These are phyloP conservation scores for Tothia fuscella DNA, from an alignment of 2,329 filamentous ascomycete species.

Conservation along the genomic window DNA sequence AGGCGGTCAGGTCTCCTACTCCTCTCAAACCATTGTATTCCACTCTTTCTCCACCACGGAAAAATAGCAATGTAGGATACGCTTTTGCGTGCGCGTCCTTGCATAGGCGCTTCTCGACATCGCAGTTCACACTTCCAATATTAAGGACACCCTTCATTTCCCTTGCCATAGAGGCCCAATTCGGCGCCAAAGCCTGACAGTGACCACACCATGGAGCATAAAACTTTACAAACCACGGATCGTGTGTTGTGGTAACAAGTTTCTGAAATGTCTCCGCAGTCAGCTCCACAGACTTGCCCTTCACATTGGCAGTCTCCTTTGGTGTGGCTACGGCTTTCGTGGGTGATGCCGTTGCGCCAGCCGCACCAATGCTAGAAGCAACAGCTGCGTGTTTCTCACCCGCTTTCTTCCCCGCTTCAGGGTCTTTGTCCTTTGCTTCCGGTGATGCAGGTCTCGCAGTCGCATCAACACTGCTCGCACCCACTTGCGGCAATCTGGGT, in stretches of 20 bases:
- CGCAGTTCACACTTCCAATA: conserved; percentile 92
- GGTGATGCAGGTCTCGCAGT: conserved; percentile 24
- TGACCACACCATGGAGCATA: conserved; percentile 96
- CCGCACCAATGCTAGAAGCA: conserved; percentile 16
- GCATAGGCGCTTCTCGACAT: conserved; percentile 74
- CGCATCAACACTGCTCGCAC: conserved; percentile 42
- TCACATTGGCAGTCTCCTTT: conserved; percentile 54
- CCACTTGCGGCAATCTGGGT: conserved; percentile 58
- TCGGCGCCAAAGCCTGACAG: conserved; percentile 84
- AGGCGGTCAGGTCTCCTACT: conserved; percentile 77
- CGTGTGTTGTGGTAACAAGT: conserved; percentile 71
- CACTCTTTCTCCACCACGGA: conserved; percentile 79
- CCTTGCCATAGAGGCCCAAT: conserved; percentile 79
- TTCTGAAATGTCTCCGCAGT: conserved; percentile 78
- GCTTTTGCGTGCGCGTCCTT: conserved; percentile 71
- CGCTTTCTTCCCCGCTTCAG: conserved; percentile 20
- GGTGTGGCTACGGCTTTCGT: conserved; percentile 34
- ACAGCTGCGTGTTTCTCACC: conserved; percentile 18
- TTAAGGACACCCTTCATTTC: conserved; percentile 86
- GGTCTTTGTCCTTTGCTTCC: conserved; percentile 25
- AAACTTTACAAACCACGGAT: conserved; percentile 98
- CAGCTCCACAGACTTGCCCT: conserved; percentile 63
- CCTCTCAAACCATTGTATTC: conserved; percentile 90
- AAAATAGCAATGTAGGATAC: conserved; percentile 86
- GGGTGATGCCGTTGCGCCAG: conserved; percentile 18